Evolutionary conservation across 2,329 filamentous ascomycete genomes (phyloP).

Genomic region (Elsinoe fawcettii): DNA sequence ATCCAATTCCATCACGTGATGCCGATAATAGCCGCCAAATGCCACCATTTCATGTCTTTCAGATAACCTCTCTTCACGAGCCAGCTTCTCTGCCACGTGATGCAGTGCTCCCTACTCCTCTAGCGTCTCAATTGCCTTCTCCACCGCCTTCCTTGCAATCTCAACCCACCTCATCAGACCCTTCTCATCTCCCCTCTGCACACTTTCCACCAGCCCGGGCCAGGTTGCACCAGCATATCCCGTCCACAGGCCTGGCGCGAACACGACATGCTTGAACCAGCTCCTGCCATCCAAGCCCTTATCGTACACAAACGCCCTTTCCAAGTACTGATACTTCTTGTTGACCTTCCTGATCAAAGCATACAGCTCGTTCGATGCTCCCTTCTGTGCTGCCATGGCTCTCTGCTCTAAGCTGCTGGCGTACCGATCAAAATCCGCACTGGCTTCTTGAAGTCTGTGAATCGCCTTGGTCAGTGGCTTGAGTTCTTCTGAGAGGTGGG

Average conservation of each 20-base stretch:
- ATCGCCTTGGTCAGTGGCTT: conserved; percentile 42
- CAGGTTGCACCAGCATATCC: conserved; percentile 73
- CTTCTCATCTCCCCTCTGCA: conserved; percentile 42
- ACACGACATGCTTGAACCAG: conserved; percentile 96
- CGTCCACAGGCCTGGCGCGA: conserved; percentile 85
- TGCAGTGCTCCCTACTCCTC: not conserved
- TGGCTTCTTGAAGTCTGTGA: conserved; percentile 44
- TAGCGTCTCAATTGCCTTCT: conserved; percentile 4
- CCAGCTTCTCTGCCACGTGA: not conserved
- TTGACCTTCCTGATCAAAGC: conserved; percentile 56
- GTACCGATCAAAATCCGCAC: conserved; percentile 40
- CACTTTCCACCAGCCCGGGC: conserved; percentile 55
- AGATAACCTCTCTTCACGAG: not conserved
- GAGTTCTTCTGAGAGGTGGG: conserved; percentile 31
- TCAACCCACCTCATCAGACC: conserved; percentile 36
- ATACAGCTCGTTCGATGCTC: conserved; percentile 21
- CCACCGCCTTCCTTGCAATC: conserved; percentile 23
- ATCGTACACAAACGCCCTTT: conserved; percentile 69
- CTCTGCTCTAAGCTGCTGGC: conserved; percentile 36
- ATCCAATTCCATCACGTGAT: not conserved
- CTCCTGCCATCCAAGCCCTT: conserved; percentile 67
- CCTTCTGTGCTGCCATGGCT: not conserved
- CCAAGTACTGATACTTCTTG: conserved; percentile 72
- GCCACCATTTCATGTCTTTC: no score
- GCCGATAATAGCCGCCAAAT: not conserved